These are phyloP conservation scores for Citeromyces nyonsensis DNA, from an alignment of 805 yeast species.

Conservation along the genomic window DNA sequence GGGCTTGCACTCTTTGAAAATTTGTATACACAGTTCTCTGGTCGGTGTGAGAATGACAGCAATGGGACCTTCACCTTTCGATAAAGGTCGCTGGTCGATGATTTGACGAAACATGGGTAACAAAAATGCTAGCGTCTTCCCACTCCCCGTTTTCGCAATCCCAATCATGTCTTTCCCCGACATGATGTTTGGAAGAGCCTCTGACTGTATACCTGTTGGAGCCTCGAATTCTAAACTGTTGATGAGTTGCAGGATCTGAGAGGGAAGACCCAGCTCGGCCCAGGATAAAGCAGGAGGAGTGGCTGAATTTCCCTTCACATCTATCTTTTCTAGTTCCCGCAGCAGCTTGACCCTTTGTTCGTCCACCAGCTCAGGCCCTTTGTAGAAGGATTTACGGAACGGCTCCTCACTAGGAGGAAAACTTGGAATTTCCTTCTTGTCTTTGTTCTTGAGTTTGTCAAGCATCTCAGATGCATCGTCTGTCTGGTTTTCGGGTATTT, in stretches of 20 bases:
- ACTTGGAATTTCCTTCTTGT: constrained; percentile 32
- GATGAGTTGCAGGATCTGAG: constrained; percentile 35
- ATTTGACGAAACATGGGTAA: constrained; percentile 79
- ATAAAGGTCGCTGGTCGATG: constrained; percentile 46
- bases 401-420: constrained; percentile 31
- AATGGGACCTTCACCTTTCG: constrained; percentile 53
- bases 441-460: constrained; percentile 23
- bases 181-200: constrained; percentile 84
- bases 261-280: constrained; percentile 71
- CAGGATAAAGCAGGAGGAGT: constrained; percentile 62
- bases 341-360: constrained; percentile 40
- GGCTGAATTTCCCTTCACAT: constrained; percentile 39
- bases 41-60: constrained; percentile 83
- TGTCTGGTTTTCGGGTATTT: constrained; percentile 1
- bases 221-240: constrained; percentile 30
- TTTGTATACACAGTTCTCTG: constrained; percentile 81
- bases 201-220: constrained; percentile 86
- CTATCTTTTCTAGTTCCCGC: constrained; percentile 49
- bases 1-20: constrained; percentile 44
- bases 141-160: constrained; percentile 93
- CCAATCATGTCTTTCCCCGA: constrained; percentile 84
- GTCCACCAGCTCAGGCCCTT: constrained; percentile 37
- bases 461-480: constrained; percentile 19
- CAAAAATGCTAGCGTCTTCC: constrained; percentile 82
- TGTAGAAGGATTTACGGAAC: constrained; percentile 47